These are phyloP conservation scores for Leishmania arabica DNA, from an alignment of 208 protist genomes.

Conservation along the genomic window DNA sequence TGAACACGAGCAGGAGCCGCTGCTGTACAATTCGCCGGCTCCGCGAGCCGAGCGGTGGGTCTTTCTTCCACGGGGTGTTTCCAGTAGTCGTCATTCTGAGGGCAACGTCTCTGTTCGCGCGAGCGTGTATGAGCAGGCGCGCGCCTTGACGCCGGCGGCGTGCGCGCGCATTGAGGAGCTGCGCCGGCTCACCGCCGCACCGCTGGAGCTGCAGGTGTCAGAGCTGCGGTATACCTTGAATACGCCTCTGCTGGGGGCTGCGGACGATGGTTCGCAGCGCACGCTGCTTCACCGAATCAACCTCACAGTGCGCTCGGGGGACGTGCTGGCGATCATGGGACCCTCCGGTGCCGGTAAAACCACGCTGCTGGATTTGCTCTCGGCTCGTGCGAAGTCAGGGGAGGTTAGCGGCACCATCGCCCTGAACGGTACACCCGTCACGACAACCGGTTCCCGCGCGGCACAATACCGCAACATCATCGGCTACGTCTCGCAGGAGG, in stretches of 20 bases:
- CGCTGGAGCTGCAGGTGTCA: slow-evolving; percentile 56
- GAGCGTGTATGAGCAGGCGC: slow-evolving; percentile 34
- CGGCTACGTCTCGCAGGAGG: slow-evolving; percentile 93
- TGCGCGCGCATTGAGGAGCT: slow-evolving; percentile 35
- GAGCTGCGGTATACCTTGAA: slow-evolving; percentile 67
- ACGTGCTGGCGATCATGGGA: slow-evolving; percentile 91
- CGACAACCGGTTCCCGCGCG: slow-evolving; percentile 17
- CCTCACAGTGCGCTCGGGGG: slow-evolving; percentile 76
- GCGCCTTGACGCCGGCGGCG: slow-evolving; percentile 32
- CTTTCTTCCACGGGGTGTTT: neutral
- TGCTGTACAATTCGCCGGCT: neutral
- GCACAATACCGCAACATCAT: slow-evolving; percentile 83
- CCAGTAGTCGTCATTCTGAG: slow-evolving; percentile 13
- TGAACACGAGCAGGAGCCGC: neutral
- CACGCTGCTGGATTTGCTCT: slow-evolving; percentile 88
- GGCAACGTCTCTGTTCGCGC: slow-evolving; percentile 30
- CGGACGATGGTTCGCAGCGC: slow-evolving; percentile 28
- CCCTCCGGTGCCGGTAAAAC: slow-evolving; percentile 91
- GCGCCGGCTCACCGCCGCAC: slow-evolving; percentile 43
- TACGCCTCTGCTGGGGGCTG: slow-evolving; percentile 40
- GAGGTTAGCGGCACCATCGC: slow-evolving; percentile 49
- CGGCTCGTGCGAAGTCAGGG: slow-evolving; percentile 64
- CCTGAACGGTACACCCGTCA: slow-evolving; percentile 76
- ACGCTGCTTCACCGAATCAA: slow-evolving; percentile 77
- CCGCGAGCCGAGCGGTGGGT: slow-evolving; percentile 13